Base-by-base conservation (phyloP, 2,329 filamentous ascomycete species). In the Colletotrichum godetiae region DNA sequence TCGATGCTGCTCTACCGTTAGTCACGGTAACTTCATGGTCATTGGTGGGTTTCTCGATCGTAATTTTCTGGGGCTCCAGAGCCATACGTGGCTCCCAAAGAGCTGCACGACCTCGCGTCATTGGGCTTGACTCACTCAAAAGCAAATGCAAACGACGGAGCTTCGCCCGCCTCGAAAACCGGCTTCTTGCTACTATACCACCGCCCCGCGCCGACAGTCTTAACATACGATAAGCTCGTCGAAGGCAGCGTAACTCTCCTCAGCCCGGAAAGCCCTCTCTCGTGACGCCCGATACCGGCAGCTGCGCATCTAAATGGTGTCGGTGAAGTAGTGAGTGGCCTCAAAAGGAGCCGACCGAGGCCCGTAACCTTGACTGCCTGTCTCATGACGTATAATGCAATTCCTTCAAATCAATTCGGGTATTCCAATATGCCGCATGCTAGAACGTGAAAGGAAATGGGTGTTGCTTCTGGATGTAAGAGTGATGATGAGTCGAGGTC, bases 1-100 rank as follows among this genome's bases (percentile, higher is more conserved):
- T 99, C 97, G 80, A 99, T 97, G 77, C 87, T 89, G 64, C 13
- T 7, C 2, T 33, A 3, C 61, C 8, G 22, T 59, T 15, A 53
- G 63, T 31, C 5, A 31, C 11, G 27, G 27, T 29, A 29, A 29
- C 4, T 29, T 29, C 27, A 29, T 29, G 27, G 4, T 29, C 5
- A 29, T 29, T 29, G 27, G 27, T 29, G 27, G 5, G 5, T 29
- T 29, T 29, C 4, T 29, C 27, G 27, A 3, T 29, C 27, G 4
- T 4, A 29, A 29, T 4, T 29, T 29, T 29, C n/a, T 29, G 27
- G 27, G 27, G 27, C 27, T 29, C 27, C 27, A 19, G 35, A 11
- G 24, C 15, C 35, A n/a, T 1, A 6, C 8, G 3, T 7, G 7
- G 1, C 42, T 15, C 42, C 5, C 19, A 15, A 11, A 42, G 22